These are phyloP conservation scores for Rhodomyrtus tomentosa DNA, from an alignment of 345 rosid genomes.

Conservation along the genomic window DNA sequence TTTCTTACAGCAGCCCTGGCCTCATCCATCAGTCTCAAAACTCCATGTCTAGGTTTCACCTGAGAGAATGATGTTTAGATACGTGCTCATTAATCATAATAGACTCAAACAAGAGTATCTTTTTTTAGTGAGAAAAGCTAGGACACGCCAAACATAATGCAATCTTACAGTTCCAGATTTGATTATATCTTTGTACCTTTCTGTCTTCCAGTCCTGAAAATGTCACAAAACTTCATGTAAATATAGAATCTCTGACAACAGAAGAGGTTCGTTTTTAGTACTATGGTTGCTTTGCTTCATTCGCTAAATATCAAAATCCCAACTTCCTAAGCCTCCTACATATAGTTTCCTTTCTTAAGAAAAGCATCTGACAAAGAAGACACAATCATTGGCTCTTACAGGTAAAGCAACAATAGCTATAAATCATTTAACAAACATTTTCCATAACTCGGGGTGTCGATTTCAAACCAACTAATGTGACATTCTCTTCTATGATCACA, in stretches of 20 bases:
- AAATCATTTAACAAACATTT: background rate
- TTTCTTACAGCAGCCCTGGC: slow-evolving; percentile 72
- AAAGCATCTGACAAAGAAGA: background rate
- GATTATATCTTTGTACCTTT: slow-evolving; percentile 84
- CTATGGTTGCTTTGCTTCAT: background rate
- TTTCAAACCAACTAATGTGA: background rate
- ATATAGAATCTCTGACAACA: background rate
- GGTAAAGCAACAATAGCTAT: background rate
- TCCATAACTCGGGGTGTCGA: background rate
- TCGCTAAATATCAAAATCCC: background rate
- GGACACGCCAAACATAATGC: background rate
- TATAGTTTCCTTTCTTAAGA: background rate
- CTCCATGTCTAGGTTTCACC: slow-evolving; percentile 96
- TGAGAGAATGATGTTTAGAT: slow-evolving; percentile 7
- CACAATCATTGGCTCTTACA: background rate
- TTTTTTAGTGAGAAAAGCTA: background rate
- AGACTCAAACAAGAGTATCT: background rate
- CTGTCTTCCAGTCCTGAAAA: slow-evolving; percentile 92
- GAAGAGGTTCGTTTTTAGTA: background rate
- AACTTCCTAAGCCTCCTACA: background rate
- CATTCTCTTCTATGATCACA: background rate
- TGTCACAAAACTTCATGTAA: background rate
- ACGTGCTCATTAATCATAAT: background rate
- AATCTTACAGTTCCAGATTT: slow-evolving; percentile 85
- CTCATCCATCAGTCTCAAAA: slow-evolving; percentile 87